These are phyloP conservation scores for Hibiscus trionum DNA, from an alignment of 345 rosid genomes.

Conservation along the genomic window DNA sequence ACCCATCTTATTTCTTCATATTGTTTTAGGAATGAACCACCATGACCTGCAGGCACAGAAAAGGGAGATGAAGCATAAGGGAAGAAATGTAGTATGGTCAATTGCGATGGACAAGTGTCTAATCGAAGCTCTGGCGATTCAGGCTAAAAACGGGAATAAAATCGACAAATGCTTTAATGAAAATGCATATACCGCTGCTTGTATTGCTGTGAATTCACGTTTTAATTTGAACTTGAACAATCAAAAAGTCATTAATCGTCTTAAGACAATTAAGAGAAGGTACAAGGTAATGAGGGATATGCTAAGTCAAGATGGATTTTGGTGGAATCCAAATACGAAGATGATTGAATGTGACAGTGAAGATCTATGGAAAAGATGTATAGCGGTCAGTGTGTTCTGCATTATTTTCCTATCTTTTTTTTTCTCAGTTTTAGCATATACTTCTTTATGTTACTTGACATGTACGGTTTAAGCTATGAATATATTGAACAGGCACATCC, in stretches of 20 bases:
- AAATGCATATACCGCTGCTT: constrained; percentile 72
- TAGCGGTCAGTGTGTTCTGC: constrained; percentile 39
- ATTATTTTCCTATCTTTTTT: not conserved
- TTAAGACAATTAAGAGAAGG: constrained; percentile 85
- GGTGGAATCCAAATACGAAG: constrained; percentile 65
- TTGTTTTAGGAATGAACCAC: constrained; percentile 57
- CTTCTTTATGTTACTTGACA: not conserved
- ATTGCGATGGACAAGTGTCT: constrained; percentile 85
- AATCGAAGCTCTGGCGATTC: constrained; percentile 74
- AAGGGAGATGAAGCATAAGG: constrained; percentile 70
- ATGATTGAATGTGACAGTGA: constrained; percentile 65
- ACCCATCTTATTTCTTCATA: not conserved
- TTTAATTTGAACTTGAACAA: constrained; percentile 67
- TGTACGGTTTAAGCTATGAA: not conserved
- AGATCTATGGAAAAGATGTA: constrained; percentile 75
- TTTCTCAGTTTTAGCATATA: not conserved
- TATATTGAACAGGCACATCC: constrained; percentile 50
- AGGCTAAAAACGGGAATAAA: constrained; percentile 77
- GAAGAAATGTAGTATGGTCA: constrained; percentile 88
- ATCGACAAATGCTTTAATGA: constrained; percentile 76
- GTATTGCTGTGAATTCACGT: constrained; percentile 58
- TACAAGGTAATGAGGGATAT: constrained; percentile 66
- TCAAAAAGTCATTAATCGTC: constrained; percentile 76
- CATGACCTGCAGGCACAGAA: constrained; percentile 49
- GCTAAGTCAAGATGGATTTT: constrained; percentile 71